Percentiles rank a stretch among this genome's conserved stretches.
Conservation (phyloP, 176 grass and related monocot genomes). For the Alloteropsis semialata region DNA sequence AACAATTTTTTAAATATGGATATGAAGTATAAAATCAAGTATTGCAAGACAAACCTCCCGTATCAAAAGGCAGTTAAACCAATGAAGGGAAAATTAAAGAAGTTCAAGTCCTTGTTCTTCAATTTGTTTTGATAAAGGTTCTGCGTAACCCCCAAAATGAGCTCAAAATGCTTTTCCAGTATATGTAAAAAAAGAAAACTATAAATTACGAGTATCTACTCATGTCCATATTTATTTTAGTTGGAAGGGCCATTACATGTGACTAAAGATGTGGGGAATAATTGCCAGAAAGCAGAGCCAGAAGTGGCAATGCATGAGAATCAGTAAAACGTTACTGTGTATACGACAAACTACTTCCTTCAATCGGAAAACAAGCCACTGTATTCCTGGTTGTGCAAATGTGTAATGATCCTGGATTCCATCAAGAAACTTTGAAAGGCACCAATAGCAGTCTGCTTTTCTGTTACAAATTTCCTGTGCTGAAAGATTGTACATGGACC, state of each 20-base stretch:
- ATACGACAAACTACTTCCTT: constrained; percentile 71
- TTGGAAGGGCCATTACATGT: not conserved
- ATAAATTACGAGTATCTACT: not conserved
- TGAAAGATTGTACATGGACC: constrained; percentile 71
- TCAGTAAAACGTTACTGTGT: constrained; percentile 47
- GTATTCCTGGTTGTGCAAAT: constrained; percentile 95
- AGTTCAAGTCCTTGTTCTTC: constrained; percentile 89
- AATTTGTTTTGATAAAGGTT: constrained; percentile 81
- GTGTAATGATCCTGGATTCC: constrained; percentile 97
- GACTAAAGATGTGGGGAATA: not conserved
- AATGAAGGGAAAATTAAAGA: constrained; percentile 87
- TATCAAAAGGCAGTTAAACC: constrained; percentile 94
- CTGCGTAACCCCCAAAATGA: constrained; percentile 25
- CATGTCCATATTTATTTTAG: not conserved
- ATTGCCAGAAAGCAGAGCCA: not conserved
- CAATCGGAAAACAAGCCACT: constrained; percentile 72
- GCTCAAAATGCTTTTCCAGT: not conserved
- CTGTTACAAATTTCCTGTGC: constrained; percentile 60
- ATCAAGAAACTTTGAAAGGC: constrained; percentile 90
- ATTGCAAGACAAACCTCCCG: constrained; percentile 52
- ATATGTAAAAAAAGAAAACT: not conserved
- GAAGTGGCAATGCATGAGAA: not conserved
- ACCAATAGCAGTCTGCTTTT: constrained; percentile 96
- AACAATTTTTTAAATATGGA: constrained; percentile 10
- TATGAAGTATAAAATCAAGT: not conserved